Evolutionary conservation across 495 filamentous ascomycete genomes (phyloP).

Genomic region (Mytilinidion resinicola): DNA sequence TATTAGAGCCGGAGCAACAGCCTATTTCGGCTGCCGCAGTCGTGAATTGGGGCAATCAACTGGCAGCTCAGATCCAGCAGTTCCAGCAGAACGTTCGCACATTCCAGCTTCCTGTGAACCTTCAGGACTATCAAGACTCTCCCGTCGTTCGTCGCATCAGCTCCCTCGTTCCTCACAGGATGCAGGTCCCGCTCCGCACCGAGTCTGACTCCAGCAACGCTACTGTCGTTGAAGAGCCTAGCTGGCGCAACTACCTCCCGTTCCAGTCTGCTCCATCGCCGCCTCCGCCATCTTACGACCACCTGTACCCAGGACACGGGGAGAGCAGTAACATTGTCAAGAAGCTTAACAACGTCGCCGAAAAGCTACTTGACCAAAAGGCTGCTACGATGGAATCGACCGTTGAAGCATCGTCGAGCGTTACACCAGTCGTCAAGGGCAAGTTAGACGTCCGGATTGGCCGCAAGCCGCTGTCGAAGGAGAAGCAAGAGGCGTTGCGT

Average conservation of each 20-base stretch:
- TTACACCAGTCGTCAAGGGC: background rate
- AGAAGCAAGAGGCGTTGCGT: conserved; percentile 67
- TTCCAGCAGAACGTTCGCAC: conserved; percentile 68
- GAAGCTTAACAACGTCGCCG: conserved; percentile 54
- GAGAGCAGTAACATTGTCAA: conserved; percentile 46
- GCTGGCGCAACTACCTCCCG: conserved; percentile 56
- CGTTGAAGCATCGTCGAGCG: background rate
- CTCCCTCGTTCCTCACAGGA: conserved; percentile 60
- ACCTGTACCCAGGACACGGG: conserved; percentile 60
- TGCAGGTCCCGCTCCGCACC: conserved; percentile 13
- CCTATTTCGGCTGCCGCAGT: conserved; percentile 48
- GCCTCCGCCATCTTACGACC: conserved; percentile 72
- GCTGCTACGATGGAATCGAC: conserved; percentile 44
- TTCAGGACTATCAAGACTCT: conserved; percentile 68
- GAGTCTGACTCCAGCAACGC: conserved; percentile 36
- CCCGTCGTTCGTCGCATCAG: conserved; percentile 68
- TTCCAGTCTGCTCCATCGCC: conserved; percentile 44
- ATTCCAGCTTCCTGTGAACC: conserved; percentile 47
- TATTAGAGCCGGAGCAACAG: conserved; percentile 29
- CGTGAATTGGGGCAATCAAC: conserved; percentile 67
- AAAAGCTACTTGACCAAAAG: conserved; percentile 59
- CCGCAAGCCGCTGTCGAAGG: conserved; percentile 50
- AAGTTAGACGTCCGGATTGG: conserved; percentile 42
- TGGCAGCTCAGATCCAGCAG: conserved; percentile 71
- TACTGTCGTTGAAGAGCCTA: conserved; percentile 37